phyloP scores from a whole-genome alignment of 2,329 filamentous ascomycete genomes.

The Trichoderma sp. region DNA sequence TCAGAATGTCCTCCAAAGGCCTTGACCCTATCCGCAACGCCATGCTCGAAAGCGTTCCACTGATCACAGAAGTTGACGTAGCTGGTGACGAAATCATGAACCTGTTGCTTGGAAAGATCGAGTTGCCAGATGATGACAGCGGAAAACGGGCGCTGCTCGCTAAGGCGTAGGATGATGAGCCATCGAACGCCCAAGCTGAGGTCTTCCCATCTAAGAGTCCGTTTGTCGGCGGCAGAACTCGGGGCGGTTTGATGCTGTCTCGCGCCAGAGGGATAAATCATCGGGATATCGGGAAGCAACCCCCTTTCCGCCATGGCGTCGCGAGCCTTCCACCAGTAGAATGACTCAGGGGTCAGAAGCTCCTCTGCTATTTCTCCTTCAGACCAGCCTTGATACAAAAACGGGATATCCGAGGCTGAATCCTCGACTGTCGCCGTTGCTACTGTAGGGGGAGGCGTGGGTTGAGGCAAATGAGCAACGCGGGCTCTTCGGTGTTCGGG shows the following conservation, averaged over 20 bases:
- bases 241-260: neutral
- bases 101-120: neutral
- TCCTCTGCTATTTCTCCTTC: conserved; percentile 1
- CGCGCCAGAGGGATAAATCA: neutral
- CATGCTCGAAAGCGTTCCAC: conserved; percentile 3
- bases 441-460: neutral
- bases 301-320: neutral
- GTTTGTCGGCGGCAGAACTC: neutral
- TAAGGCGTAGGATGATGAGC: neutral
- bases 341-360: neutral
- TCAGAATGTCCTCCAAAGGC: neutral
- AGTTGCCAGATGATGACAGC: neutral
- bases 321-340: neutral
- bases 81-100: neutral
- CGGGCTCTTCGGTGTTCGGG: neutral
- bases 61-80: conserved; percentile 4
- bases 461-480: conserved; percentile 4
- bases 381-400: neutral
- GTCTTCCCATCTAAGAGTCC: neutral
- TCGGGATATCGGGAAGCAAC: neutral
- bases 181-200: conserved; percentile 1
- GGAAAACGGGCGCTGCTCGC: neutral
- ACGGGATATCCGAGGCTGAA: neutral
- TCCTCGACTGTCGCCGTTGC: neutral
- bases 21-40: neutral